These are phyloP conservation scores for Blumeria hordei DNA, from an alignment of 2,329 filamentous ascomycete species.

Conservation along the genomic window DNA sequence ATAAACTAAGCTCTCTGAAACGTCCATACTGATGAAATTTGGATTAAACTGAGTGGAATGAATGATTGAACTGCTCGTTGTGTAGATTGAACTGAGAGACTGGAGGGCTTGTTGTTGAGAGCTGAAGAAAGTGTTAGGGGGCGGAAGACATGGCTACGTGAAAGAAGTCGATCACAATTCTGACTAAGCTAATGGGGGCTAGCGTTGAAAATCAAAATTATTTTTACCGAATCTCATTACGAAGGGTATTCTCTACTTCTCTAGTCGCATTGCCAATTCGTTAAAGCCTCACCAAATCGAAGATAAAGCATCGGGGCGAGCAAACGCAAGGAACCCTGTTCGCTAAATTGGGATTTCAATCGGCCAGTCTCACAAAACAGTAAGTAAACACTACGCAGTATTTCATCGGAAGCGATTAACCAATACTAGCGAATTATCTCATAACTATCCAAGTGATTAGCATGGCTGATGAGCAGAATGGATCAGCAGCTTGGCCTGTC, in stretches of 20 bases:
- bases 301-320: slow-evolving; percentile 24
- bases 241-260: no score
- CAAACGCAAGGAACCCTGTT: slow-evolving; percentile 36
- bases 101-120: no score
- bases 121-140: no score
- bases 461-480: slow-evolving; percentile 16
- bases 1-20: slow-evolving; percentile 20
- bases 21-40: slow-evolving; percentile 43
- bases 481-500: slow-evolving; percentile 35
- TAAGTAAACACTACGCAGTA: background rate
- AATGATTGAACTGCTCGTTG: background rate
- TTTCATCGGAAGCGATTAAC: background rate
- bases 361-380: background rate
- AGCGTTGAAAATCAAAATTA: no score
- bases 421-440: background rate
- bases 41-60: background rate
- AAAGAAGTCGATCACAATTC: no score
- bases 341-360: no score
- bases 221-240: no score
- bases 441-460: slow-evolving; percentile 4
- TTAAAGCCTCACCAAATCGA: no score
- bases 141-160: no score
- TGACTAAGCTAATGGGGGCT: no score
- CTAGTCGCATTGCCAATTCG: no score
- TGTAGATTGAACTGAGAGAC: no score